phyloP scores from a whole-genome alignment of 2,329 filamentous ascomycete genomes.

The Beauveria caledonica region DNA sequence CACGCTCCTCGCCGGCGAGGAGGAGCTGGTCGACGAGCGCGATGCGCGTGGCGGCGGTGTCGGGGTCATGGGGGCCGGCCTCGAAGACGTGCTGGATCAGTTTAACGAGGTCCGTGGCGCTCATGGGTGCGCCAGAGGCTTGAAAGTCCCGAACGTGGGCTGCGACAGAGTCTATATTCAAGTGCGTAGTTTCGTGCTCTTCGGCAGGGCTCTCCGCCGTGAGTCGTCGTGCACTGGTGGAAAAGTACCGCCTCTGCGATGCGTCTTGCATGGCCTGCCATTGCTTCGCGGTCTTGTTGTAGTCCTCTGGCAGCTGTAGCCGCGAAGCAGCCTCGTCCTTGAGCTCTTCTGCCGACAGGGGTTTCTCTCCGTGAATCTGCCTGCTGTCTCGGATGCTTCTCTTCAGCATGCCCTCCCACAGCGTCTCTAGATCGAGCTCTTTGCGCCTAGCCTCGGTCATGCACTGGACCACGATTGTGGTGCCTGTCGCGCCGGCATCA shows the following conservation, averaged over 20 bases:
- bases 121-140: constrained; percentile 27
- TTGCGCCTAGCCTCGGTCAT: constrained; percentile 45
- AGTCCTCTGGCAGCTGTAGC: constrained; percentile 23
- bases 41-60: constrained; percentile 23
- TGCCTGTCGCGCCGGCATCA: constrained; percentile 43
- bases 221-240: constrained; percentile 23
- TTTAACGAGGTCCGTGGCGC: constrained; percentile 25
- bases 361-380: constrained; percentile 23
- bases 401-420: constrained; percentile 40
- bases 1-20: constrained; percentile 36
- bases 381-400: constrained; percentile 23
- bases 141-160: constrained; percentile 31
- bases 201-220: not conserved
- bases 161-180: constrained; percentile 17
- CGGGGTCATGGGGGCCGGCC: constrained; percentile 15
- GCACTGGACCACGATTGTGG: constrained; percentile 49
- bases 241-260: constrained; percentile 26
- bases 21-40: constrained; percentile 36
- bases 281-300: constrained; percentile 22
- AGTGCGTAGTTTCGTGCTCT: not conserved
- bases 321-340: constrained; percentile 23
- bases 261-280: constrained; percentile 28
- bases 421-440: constrained; percentile 44
- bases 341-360: constrained; percentile 20
- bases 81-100: constrained; percentile 33